A percentile compares a stretch with the other conserved stretches of the same genome.
Conservation (phyloP, 169 alveolate species). For the Amoebophrya sp. region DNA sequence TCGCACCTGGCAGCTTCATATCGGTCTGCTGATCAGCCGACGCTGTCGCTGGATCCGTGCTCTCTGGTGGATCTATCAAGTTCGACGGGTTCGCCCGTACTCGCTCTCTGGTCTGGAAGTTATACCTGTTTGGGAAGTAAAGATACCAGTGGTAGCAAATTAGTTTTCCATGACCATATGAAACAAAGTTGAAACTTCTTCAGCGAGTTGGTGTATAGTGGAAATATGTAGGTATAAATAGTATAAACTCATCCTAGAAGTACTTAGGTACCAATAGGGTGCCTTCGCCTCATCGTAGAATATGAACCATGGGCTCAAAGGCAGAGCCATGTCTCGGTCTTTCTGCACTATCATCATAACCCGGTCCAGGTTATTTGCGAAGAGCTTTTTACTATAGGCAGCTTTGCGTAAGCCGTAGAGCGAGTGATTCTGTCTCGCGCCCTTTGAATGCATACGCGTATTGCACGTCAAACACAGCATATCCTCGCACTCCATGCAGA, state of each 20-base stretch:
- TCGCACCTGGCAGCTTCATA: conserved; percentile 19
- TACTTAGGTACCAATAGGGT: conserved; percentile 35
- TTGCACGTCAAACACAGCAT: conserved; percentile 29
- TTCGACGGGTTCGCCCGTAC: conserved; percentile 6
- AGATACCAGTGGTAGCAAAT: no score
- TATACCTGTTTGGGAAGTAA: no score
- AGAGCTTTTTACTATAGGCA: conserved; percentile 29
- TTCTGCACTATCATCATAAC: conserved; percentile 31
- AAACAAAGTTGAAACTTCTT: no score
- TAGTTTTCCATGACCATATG: not conserved
- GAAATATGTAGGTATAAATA: no score
- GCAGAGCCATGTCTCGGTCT: conserved; percentile 22
- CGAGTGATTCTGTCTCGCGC: conserved; percentile 35
- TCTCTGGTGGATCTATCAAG: conserved; percentile 33
- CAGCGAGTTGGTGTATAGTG: no score
- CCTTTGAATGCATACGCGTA: conserved; percentile 25
- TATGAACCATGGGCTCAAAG: conserved; percentile 31
- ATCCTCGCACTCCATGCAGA: conserved; percentile 40
- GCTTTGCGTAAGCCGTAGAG: conserved; percentile 31
- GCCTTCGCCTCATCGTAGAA: conserved; percentile 31
- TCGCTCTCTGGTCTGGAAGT: conserved; percentile 27
- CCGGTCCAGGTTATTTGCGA: conserved; percentile 31
- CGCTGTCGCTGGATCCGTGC: conserved; percentile 24
- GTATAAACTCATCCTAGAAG: not conserved
- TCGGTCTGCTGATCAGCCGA: conserved; percentile 22